phyloP scores from a whole-genome alignment of 2,329 filamentous ascomycete genomes.

The Stagonosporopsis tanaceti region DNA sequence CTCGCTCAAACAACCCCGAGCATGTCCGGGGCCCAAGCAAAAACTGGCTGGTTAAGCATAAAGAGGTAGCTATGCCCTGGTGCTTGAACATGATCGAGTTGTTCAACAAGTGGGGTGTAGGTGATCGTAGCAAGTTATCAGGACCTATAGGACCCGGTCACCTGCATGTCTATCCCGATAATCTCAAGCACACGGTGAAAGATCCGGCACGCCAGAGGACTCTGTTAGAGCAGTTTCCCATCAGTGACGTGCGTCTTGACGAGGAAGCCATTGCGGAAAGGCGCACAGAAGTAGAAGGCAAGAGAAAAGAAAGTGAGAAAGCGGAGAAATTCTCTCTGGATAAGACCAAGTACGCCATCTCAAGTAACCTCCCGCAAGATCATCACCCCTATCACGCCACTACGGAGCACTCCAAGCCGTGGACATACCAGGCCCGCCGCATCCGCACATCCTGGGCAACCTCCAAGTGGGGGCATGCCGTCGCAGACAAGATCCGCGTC shows the following conservation, averaged over 20 bases:
- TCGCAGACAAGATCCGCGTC: neutral
- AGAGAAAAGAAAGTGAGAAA: neutral
- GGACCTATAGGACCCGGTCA: neutral
- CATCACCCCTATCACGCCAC: neutral
- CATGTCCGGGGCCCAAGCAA: neutral
- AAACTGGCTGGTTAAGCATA: no score
- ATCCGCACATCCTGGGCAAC: slow-evolving; percentile 5
- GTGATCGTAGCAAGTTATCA: neutral
- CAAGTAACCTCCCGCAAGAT: neutral
- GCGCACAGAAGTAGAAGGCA: neutral
- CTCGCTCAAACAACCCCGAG: neutral
- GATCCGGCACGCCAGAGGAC: neutral
- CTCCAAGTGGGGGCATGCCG: neutral
- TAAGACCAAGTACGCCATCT: neutral
- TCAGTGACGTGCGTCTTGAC: neutral
- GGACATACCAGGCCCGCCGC: neutral
- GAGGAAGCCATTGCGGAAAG: neutral
- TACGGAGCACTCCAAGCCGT: neutral
- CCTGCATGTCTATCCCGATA: slow-evolving; percentile 4
- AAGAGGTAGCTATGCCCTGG: neutral
- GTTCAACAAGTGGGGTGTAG: neutral
- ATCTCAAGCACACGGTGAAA: neutral
- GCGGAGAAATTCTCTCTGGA: neutral
- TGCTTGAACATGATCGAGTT: neutral
- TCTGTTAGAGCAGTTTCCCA: neutral